A percentile compares a stretch with the other conserved stretches of the same genome.
phyloP scores from a whole-genome alignment of 352 stramenopile genomes.

The Phytophthora lateralis region DNA sequence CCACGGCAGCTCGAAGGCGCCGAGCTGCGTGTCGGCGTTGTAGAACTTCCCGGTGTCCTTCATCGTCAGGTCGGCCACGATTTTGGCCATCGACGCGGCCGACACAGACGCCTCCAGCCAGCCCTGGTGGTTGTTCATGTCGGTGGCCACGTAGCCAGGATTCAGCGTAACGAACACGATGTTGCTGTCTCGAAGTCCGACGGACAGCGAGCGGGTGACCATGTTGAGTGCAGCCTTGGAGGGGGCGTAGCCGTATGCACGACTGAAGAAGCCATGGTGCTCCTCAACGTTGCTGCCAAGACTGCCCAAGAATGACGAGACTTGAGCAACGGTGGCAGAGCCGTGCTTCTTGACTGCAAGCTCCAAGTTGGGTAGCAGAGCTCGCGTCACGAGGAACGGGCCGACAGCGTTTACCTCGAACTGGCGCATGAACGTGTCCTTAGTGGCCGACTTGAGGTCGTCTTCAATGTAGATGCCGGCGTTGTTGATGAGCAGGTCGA shows the following conservation, averaged over 20 bases:
- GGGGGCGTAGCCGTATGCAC: background rate
- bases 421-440: too few species aligned
- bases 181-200: slow-evolving; percentile 41
- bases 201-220: slow-evolving; percentile 39
- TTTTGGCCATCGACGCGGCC: slow-evolving; percentile 18
- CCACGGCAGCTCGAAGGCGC: slow-evolving; percentile 29
- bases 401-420: too few species aligned
- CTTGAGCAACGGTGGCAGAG: too few species aligned
- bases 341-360: too few species aligned
- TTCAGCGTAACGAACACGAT: slow-evolving; percentile 34
- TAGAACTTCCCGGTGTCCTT: slow-evolving; percentile 31
- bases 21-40: slow-evolving; percentile 10
- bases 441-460: too few species aligned
- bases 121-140: slow-evolving; percentile 29
- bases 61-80: slow-evolving; percentile 16
- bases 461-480: too few species aligned
- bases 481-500: too few species aligned
- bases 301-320: too few species aligned
- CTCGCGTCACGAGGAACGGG: too few species aligned
- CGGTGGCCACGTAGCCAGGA: slow-evolving; percentile 40
- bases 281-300: too few species aligned
- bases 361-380: too few species aligned
- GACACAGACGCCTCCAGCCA: slow-evolving; percentile 18
- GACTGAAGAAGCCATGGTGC: background rate
- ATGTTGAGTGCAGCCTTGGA: slow-evolving; percentile 32